Percentiles rank a stretch among this genome's conserved stretches.
Evolutionary conservation across 441 rosid genomes (phyloP).

Genomic region (Melastoma candidum): DNA sequence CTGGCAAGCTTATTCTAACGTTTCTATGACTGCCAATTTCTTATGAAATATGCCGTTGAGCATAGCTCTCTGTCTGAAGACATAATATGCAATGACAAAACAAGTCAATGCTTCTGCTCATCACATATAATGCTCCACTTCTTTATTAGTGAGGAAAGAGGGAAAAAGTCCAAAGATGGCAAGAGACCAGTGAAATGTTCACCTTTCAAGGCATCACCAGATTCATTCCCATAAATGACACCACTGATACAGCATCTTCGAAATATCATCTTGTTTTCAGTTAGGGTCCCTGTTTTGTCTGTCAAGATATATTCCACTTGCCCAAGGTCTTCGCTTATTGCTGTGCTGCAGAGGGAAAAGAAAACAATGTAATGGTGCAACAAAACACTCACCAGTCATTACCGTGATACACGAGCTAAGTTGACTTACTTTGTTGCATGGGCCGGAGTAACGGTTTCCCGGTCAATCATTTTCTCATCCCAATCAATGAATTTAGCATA

Average conservation of each 20-base stretch:
- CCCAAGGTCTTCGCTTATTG: constrained; percentile 99
- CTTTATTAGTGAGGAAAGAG: constrained; percentile 7
- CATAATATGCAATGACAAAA: too few species aligned
- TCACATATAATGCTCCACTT: constrained; percentile 4
- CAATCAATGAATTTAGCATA: constrained; percentile 99
- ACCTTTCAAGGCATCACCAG: constrained; percentile 97
- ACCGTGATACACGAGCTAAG: constrained; percentile 1
- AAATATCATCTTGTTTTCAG: constrained; percentile 96
- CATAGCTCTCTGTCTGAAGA: too few species aligned
- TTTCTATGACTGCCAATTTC: too few species aligned
- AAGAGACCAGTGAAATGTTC: constrained; percentile 12
- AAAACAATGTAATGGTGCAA: constrained; percentile 18
- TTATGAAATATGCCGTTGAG: too few species aligned
- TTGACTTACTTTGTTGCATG: constrained; percentile 86
- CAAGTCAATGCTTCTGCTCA: too few species aligned
- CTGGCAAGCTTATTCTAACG: too few species aligned
- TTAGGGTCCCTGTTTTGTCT: constrained; percentile 98
- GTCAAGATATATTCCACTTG: constrained; percentile 99
- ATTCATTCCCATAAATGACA: constrained; percentile 75
- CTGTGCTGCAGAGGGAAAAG: constrained; percentile 88
- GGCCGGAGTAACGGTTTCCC: constrained; percentile 69
- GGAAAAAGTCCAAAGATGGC: constrained; percentile 1
- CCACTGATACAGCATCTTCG: constrained; percentile 92
- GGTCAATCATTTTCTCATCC: constrained; percentile 92
- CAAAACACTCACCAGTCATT: constrained; percentile 9